phyloP scores from a whole-genome alignment of 805 yeast genomes.

The Myxozyma kluyveri region DNA sequence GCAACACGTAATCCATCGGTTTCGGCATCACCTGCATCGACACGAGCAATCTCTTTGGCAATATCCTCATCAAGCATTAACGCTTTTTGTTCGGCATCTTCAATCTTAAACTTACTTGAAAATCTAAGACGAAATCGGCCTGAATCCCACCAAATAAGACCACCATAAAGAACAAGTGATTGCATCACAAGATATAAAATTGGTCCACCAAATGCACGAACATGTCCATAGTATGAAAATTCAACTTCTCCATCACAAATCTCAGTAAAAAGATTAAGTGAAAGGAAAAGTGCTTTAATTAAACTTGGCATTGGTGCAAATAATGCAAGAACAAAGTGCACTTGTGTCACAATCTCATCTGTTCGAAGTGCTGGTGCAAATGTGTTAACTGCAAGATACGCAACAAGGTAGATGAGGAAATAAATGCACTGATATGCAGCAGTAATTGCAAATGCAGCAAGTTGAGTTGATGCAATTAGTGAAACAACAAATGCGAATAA shows the following conservation, averaged over 20 bases:
- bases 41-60: constrained; percentile 30
- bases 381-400: constrained; percentile 35
- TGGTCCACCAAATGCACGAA: constrained; percentile 39
- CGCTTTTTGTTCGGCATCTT: constrained; percentile 25
- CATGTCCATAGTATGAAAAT: constrained; percentile 35
- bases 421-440: constrained; percentile 39
- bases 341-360: constrained; percentile 30
- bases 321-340: constrained; percentile 36
- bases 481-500: constrained; percentile 37
- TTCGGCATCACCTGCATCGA: constrained; percentile 32
- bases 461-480: constrained; percentile 36
- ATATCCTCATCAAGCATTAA: constrained; percentile 31
- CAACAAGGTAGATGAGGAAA: constrained; percentile 38
- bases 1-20: constrained; percentile 35
- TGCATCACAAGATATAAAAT: constrained; percentile 38
- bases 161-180: constrained; percentile 28
- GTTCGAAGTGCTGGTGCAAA: constrained; percentile 36
- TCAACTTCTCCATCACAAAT: constrained; percentile 33
- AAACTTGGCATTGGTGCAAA: constrained; percentile 36
- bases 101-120: constrained; percentile 5
- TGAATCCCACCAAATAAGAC: constrained; percentile 40
- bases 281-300: constrained; percentile 36
- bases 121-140: constrained; percentile 34
- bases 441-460: constrained; percentile 42
- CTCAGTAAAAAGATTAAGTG: constrained; percentile 38